phyloP scores from a whole-genome alignment of 805 yeast genomes.

The Maudiozyma barnettii region DNA sequence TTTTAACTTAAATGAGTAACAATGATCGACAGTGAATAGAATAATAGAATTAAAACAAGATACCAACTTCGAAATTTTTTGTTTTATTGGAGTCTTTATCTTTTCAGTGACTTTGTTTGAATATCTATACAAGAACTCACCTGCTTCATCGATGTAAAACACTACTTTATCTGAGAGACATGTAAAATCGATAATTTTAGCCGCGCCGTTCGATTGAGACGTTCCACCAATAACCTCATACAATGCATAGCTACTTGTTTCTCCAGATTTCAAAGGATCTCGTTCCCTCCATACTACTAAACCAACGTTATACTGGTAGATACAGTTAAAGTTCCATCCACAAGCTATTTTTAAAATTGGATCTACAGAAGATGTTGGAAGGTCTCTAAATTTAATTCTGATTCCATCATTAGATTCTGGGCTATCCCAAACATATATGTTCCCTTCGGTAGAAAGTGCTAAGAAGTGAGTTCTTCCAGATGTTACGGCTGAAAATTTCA shows the following conservation, averaged over 20 bases:
- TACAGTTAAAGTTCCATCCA: conserved; percentile 59
- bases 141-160: conserved; percentile 39
- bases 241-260: conserved; percentile 30
- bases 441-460: conserved; percentile 42
- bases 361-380: conserved; percentile 15
- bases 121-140: conserved; percentile 33
- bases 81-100: conserved; percentile 10
- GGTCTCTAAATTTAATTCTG: conserved; percentile 31
- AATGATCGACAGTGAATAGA: conserved; percentile 43
- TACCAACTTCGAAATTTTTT: conserved; percentile 40
- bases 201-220: conserved; percentile 24
- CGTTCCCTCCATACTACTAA: conserved; percentile 48
- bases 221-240: conserved; percentile 37
- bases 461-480: conserved; percentile 60
- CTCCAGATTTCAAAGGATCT: conserved; percentile 22
- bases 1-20: conserved; percentile 18
- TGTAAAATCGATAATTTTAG: conserved; percentile 44
- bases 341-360: conserved; percentile 42
- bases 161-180: conserved; percentile 39
- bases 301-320: conserved; percentile 41
- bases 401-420: conserved; percentile 36
- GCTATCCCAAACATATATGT: conserved; percentile 56
- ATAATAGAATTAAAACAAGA: conserved; percentile 50
- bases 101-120: conserved; percentile 12
- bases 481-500: conserved; percentile 39